Base-by-base conservation (phyloP, 139 green algal genomes). In the Coccomyxa sp. region DNA sequence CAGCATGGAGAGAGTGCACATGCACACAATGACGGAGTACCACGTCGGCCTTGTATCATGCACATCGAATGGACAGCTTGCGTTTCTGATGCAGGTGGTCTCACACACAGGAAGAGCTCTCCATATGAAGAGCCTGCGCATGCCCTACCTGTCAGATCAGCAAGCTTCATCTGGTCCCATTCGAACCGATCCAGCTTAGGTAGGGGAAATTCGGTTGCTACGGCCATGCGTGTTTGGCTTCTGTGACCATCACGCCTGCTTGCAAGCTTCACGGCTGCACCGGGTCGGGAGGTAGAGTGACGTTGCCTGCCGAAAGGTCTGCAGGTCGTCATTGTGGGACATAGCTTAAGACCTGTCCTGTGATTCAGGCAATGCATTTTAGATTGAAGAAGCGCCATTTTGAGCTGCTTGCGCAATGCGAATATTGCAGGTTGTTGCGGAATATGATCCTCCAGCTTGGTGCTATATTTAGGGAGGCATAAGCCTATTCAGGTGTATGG, bases 101-200 rank as follows among this genome's bases (percentile, higher is more conserved):
- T 31, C 4, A 2, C 22, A 64, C 3, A 2, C 5, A 7, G 18
- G 5, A 6, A 7, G 5, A 64, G 50, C 50, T 3, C 4, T 64
- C 27, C 3, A 6, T 2, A 31, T 18, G 18, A 64, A 1, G 5
- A 3, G 27, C 18, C 22, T 64, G 27, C 18, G 27, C 50, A 22
- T 64, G 50, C 18, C 50, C 22, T 31, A 64, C 70, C 70, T 39
- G 34, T 50, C 34, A 75, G 33, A 44, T 75, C 70, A 31, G 70
- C 16, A 18, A 75, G 14, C 14, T 75, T 75, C 70, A 75, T 75
- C 70, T 44, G 34, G 22, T 75, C 70, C 70, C 70, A 75, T 34
- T 75, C 34, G 35, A 35, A 75, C 2, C 50, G 50, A 34, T 72
- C n/a, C 1, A 72, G 64, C 14, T 72, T 27, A 33, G 64, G 64